Percentiles rank a stretch among this genome's conserved stretches.
Evolutionary conservation across 805 yeast genomes (phyloP).

Genomic region (Hanseniaspora nectarophila): DNA sequence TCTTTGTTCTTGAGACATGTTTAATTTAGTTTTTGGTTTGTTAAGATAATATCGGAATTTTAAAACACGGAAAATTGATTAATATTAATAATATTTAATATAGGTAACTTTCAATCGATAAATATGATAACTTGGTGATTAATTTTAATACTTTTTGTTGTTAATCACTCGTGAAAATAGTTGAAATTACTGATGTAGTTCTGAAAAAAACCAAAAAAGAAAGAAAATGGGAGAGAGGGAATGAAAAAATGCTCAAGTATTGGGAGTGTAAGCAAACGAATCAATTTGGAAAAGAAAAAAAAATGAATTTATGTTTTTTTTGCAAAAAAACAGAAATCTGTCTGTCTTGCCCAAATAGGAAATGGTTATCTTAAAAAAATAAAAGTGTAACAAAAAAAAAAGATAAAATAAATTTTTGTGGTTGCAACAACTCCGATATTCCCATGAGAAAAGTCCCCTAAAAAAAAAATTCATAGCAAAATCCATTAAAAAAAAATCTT

Average conservation of each 20-base stretch:
- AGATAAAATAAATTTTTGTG: too few species aligned
- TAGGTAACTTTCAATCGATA: constrained; percentile 43
- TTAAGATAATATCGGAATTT: constrained; percentile 33
- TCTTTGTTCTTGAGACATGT: constrained; percentile 32
- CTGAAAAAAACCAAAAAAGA: too few species aligned
- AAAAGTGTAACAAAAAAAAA: neutral
- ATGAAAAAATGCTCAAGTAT: too few species aligned
- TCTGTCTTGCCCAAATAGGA: neutral
- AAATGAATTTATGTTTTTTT: too few species aligned
- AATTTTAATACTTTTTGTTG: neutral
- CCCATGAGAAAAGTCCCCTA: neutral
- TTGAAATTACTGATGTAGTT: too few species aligned
- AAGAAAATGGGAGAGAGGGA: neutral
- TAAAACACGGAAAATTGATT: constrained; percentile 40
- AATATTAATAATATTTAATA: constrained; percentile 16
- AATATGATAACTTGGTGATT: constrained; percentile 8
- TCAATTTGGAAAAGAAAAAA: too few species aligned
- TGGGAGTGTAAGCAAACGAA: neutral
- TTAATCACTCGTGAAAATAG: too few species aligned
- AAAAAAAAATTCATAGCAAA: too few species aligned
- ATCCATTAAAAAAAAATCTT: too few species aligned
- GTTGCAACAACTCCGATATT: too few species aligned
- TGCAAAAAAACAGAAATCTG: too few species aligned
- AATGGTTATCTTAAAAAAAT: too few species aligned
- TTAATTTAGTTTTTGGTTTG: constrained; percentile 15